phyloP scores from a whole-genome alignment of 192 early-diverging fungal genomes.

The Phycomyces nitens region DNA sequence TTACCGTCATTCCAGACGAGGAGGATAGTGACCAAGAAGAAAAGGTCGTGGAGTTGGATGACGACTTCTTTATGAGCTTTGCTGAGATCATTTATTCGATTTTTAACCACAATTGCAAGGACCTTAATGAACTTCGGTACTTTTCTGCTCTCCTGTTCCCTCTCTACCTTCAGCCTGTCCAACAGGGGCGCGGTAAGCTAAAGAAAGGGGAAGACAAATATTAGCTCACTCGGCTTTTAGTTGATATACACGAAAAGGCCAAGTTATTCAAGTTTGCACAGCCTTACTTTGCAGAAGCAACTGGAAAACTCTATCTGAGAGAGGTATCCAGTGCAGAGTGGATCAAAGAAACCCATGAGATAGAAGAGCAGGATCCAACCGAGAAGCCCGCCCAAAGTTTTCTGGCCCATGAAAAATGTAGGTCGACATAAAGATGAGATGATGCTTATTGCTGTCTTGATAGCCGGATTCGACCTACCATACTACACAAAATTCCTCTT shows the following conservation, averaged over 20 bases:
- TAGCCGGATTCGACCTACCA: constrained; percentile 70
- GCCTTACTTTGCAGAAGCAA: constrained; percentile 76
- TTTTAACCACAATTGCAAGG: constrained; percentile 74
- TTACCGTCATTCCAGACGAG: background rate
- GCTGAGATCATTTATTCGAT: constrained; percentile 78
- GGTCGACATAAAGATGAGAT: background rate
- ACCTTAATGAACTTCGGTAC: constrained; percentile 86
- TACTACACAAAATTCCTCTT: constrained; percentile 88
- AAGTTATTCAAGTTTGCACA: constrained; percentile 77
- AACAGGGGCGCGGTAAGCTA: constrained; percentile 60
- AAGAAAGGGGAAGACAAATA: background rate
- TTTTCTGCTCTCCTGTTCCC: constrained; percentile 78
- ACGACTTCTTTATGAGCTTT: constrained; percentile 67
- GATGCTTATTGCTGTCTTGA: background rate
- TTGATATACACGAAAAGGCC: constrained; percentile 58
- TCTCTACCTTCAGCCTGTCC: constrained; percentile 84
- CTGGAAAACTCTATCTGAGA: constrained; percentile 85
- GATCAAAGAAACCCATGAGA: constrained; percentile 42
- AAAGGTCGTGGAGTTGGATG: constrained; percentile 31
- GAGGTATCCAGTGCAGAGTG: constrained; percentile 89
- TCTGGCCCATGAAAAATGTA: constrained; percentile 2
- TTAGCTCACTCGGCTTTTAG: constrained; percentile 18
- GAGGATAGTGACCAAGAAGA: constrained; percentile 6
- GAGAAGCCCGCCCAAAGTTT: background rate
- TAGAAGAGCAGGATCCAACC: constrained; percentile 5